Base-by-base conservation (phyloP, 2,329 filamentous ascomycete species). In the Phialophora verrucosa region DNA sequence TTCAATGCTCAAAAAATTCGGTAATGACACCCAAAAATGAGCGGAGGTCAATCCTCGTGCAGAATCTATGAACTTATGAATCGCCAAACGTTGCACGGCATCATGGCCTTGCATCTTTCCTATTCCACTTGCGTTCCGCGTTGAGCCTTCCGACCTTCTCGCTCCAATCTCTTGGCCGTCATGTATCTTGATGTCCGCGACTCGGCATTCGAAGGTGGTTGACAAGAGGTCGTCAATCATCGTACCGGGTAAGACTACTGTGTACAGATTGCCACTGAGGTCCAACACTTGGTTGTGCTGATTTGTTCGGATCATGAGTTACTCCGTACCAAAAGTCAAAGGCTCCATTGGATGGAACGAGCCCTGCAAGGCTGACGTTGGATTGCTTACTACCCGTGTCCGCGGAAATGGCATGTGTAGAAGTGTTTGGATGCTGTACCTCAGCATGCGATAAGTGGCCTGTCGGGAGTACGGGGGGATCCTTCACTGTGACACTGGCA, bases 291-390 rank as follows among this genome's bases (percentile, higher is more conserved):
- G 5, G 14, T 17, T n/a, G 14, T 44, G 38, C 38, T 44, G 38
- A 44, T n/a, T 6, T n/a, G 49, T 27, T 23, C 10, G 49, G 12
- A 51, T 51, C 47, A 51, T 20, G n/a, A 60, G 44, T 20, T 27
- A 27, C 27, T 27, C 27, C 2, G 27, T 27, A 38, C 12, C 14
- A 49, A 20, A 17, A 23, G 20, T 29, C 11, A 55, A 20, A 4
- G 12, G 25, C 29, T 17, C 44, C 17, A 29, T 7, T 62, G 20
- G 23, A 59, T 60, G 57, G 38, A 59, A 42, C 32, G 14, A 44
- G 20, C 10, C n/a, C 32, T 29, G 20, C 23, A 32, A 25, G n/a
- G 32, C 32, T 58, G 55, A 44, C 32, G 55, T 25, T 42, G 32
- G 55, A 58, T 58, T 25, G 54, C 27, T n/a, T 31, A 56, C 25